Evolutionary conservation across 345 rosid genomes (phyloP).

Genomic region (Hibiscus mutabilis): DNA sequence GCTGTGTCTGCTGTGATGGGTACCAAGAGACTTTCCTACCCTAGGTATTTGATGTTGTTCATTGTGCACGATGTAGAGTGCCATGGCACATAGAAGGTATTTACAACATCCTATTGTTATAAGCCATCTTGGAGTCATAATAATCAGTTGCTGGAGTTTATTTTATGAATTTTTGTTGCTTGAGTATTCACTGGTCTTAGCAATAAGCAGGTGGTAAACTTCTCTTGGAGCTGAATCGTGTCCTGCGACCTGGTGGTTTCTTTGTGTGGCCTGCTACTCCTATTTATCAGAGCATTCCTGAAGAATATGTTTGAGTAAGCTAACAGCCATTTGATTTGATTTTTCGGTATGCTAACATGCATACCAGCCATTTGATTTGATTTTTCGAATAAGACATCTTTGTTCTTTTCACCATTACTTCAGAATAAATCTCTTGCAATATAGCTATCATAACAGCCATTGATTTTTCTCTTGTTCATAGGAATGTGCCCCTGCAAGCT

Average conservation of each 20-base stretch:
- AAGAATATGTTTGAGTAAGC: too few species aligned
- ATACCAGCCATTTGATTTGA: too few species aligned
- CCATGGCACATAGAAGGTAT: slow-evolving; percentile 99
- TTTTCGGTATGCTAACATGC: too few species aligned
- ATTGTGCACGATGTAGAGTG: slow-evolving; percentile 98
- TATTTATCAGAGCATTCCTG: slow-evolving; percentile 65
- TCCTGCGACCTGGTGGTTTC: slow-evolving; percentile 84
- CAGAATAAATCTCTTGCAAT: not conserved
- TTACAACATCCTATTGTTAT: not conserved
- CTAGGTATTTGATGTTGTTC: slow-evolving; percentile 86
- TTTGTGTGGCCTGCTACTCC: slow-evolving; percentile 98
- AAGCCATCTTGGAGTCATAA: not conserved
- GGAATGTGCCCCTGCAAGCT: slow-evolving; percentile 86
- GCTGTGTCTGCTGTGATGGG: slow-evolving; percentile 99
- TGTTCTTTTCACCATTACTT: too few species aligned
- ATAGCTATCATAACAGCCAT: not conserved
- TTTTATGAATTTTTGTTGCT: not conserved
- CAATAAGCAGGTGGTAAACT: slow-evolving; percentile 70
- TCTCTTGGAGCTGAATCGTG: slow-evolving; percentile 85
- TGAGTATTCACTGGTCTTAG: not conserved
- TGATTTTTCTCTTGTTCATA: slow-evolving; percentile 24
- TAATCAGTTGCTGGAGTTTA: not conserved
- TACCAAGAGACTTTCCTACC: slow-evolving; percentile 86
- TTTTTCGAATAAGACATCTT: too few species aligned
- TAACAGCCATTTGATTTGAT: too few species aligned